A percentile compares a stretch with the other conserved stretches of the same genome.
Evolutionary conservation across 257 asterid genomes (phyloP).

Genomic region (Primulina eburnea): DNA sequence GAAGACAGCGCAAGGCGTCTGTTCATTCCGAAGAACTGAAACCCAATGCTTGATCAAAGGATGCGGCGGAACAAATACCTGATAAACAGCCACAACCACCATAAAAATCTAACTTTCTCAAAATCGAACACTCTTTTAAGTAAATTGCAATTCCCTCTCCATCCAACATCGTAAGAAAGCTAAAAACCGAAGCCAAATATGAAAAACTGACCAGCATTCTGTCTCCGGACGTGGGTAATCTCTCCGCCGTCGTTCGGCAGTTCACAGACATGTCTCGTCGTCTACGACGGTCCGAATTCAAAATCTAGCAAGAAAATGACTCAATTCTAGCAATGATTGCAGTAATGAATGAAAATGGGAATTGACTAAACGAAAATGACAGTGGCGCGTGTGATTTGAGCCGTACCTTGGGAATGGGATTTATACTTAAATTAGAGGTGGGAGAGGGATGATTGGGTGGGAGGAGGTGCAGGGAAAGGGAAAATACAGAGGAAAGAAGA

Average conservation of each 20-base stretch:
- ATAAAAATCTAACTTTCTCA: slow-evolving; percentile 13
- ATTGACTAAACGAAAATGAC: too few relatives aligned
- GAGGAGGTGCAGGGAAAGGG: slow-evolving; percentile 34
- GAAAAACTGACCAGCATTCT: slow-evolving; percentile 75
- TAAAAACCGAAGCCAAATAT: background rate
- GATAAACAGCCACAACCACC: slow-evolving; percentile 8
- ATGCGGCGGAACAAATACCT: slow-evolving; percentile 98
- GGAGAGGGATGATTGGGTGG: slow-evolving; percentile 36
- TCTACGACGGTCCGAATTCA: slow-evolving; percentile 27
- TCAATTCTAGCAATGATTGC: background rate
- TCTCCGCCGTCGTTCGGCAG: slow-evolving; percentile 52
- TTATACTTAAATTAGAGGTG: slow-evolving; percentile 11
- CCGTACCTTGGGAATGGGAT: background rate
- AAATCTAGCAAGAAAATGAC: slow-evolving; percentile 29
- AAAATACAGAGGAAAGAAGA: slow-evolving; percentile 26
- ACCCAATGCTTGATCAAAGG: slow-evolving; percentile 96
- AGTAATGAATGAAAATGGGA: background rate
- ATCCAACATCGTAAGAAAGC: background rate
- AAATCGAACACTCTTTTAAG: background rate
- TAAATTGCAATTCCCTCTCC: background rate
- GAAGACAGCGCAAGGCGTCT: slow-evolving; percentile 80
- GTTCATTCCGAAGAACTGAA: slow-evolving; percentile 86
- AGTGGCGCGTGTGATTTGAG: too few relatives aligned
- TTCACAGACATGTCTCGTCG: slow-evolving; percentile 39
- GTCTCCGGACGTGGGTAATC: slow-evolving; percentile 43